A percentile compares a stretch with the other conserved stretches of the same genome.
phyloP scores from a whole-genome alignment of 202 grass and related monocot species.

The Saccharum hybrid region DNA sequence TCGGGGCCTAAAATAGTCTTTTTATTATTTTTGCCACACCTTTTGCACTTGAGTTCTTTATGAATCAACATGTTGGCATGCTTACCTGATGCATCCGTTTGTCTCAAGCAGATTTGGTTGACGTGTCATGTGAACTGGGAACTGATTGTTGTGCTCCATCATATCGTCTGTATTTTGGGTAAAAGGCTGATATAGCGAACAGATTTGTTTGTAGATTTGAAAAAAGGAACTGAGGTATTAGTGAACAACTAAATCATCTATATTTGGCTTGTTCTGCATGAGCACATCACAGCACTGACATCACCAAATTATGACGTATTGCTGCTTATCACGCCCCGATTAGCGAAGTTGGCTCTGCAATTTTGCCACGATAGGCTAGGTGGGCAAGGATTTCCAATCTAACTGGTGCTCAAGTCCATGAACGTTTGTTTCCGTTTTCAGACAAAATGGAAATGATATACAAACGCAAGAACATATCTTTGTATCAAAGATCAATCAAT shows the following conservation, averaged over 20 bases:
- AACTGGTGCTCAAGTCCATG: not conserved
- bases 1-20: not conserved
- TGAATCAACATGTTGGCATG: not conserved
- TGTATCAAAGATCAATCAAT: not conserved
- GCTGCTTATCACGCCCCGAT: not conserved
- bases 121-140: no score
- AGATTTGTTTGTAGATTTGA: not conserved
- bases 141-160: no score
- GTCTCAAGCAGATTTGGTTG: not conserved
- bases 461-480: not conserved
- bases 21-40: not conserved
- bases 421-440: not conserved
- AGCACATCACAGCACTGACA: not conserved
- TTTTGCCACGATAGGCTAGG: not conserved
- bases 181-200: not conserved
- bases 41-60: not conserved
- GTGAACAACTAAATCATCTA: not conserved
- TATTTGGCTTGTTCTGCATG: not conserved
- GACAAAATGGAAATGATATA: not conserved
- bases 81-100: not conserved
- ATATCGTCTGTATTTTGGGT: not conserved
- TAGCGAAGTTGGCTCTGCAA: not conserved
- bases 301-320: not conserved
- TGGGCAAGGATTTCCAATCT: not conserved
- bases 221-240: not conserved